Evolutionary conservation across 2,329 filamentous ascomycete species (phyloP), one percentile per base, ranked within the genome.

Genomic region (Phaeoacremonium minimum): DNA sequence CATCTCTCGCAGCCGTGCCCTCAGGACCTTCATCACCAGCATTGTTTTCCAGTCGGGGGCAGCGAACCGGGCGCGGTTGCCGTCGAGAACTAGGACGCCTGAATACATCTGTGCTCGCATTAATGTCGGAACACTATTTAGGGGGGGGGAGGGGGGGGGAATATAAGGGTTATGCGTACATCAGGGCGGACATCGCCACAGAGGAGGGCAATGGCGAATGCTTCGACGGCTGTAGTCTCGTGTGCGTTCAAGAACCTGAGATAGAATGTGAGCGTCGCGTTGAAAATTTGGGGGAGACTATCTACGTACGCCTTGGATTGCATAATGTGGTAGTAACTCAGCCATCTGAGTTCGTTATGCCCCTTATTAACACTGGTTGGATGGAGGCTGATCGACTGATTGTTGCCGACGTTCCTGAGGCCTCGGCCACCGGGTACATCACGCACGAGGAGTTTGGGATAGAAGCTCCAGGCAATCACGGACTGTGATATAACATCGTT

Each of bases 301-400:
- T 6, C 33, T 17, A 70, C 67, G 74, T 75, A 74, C 82, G 87
- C 65, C 69, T 83, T 89, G 4, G 85, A 85, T 59, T 96, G 90
- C 87, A 97, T 95, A 46, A 97, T 95, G 57, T 95, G 86, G 64
- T 97, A 97, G 59, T 95, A 98, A 1, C 87, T 93, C 30, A 98
- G 67, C 80, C 87, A 97, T 52, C 81, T 83, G 28, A 89, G 66
- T 28, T 80, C 77, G 32, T 71, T 66, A 41, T 69, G 69, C 7
- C 71, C 75, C 54, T 89, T 89, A 59, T 97, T 97, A 46, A 98
- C 87, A 2, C 88, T 95, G 1, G 84, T 86, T 1, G 89, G 86
- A 48, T 95, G 88, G 15, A 98, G 67, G 39, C 81, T 88, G 48
- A 98, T 89, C 30, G 78, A 76, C 59, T 97, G 91, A 56, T 94